Conservation (phyloP, 75 land plant genomes). For the Picea sitchensis region DNA sequence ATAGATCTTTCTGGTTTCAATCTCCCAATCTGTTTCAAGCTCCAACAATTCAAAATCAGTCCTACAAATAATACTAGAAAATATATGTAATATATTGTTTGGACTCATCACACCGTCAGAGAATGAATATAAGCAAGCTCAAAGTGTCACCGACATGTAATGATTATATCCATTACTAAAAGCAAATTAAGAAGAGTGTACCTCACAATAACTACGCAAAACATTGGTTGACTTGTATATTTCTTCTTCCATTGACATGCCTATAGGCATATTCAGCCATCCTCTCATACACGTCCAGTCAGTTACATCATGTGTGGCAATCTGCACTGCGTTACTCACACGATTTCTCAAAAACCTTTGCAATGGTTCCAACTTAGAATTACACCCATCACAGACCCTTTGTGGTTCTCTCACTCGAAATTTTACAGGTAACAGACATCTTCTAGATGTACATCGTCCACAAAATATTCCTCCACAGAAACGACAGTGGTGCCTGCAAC, state of each 20-base stretch:
- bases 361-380: conserved; percentile 72
- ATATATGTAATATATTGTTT: neutral
- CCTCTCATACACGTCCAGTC: conserved; percentile 71
- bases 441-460: conserved; percentile 58
- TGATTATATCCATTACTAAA: neutral
- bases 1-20: conserved; percentile 63
- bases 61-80: neutral
- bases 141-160: neutral
- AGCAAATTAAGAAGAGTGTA: conserved; percentile 9
- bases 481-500: conserved; percentile 82
- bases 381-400: conserved; percentile 81
- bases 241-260: conserved; percentile 79
- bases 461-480: conserved; percentile 87
- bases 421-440: conserved; percentile 71
- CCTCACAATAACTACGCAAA: conserved; percentile 63
- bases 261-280: conserved; percentile 80
- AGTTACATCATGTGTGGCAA: conserved; percentile 81
- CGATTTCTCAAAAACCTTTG: conserved; percentile 49
- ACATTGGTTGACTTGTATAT: conserved; percentile 74
- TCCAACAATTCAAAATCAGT: neutral
- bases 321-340: conserved; percentile 72
- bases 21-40: conserved; percentile 26
- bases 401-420: conserved; percentile 74
- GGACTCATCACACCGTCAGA: neutral
- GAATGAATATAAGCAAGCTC: neutral